phyloP scores from a whole-genome alignment of 352 stramenopile species.

The Pythium phragmitis region DNA sequence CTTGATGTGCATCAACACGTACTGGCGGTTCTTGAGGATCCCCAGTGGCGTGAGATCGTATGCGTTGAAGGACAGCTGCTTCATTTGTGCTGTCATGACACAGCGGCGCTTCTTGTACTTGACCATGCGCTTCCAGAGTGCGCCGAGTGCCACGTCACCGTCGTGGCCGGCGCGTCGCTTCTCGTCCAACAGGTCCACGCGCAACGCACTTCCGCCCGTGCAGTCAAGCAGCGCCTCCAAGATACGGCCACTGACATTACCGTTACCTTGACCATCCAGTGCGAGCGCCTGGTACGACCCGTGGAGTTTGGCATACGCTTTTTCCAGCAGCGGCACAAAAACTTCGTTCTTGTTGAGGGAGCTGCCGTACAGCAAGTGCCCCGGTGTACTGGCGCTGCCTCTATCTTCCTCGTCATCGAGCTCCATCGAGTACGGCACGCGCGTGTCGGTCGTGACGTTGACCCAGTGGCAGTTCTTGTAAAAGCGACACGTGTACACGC shows the following conservation, averaged over 20 bases:
- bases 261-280: conserved; percentile 37
- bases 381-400: conserved; percentile 32
- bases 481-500: conserved; percentile 91
- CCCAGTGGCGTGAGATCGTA: conserved; percentile 56
- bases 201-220: conserved; percentile 80
- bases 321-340: conserved; percentile 87
- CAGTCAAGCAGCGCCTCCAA: conserved; percentile 88
- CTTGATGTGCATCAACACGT: conserved; percentile 68
- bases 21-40: conserved; percentile 78
- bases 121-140: conserved; percentile 71
- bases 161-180: conserved; percentile 30
- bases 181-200: conserved; percentile 66
- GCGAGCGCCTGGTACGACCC: conserved; percentile 65
- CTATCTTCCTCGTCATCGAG: conserved; percentile 39
- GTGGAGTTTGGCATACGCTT: conserved; percentile 90
- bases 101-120: conserved; percentile 56
- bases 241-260: conserved; percentile 56
- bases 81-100: conserved; percentile 66
- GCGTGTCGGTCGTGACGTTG: conserved; percentile 87
- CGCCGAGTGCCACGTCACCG: conserved; percentile 19
- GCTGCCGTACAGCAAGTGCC: conserved; percentile 66
- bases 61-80: conserved; percentile 67
- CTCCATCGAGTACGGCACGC: conserved; percentile 65
- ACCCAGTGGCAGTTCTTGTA: conserved; percentile 91
- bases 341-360: conserved; percentile 83